phyloP scores from a whole-genome alignment of 2,329 filamentous ascomycete genomes.

The Rasamsonia emersonii region DNA sequence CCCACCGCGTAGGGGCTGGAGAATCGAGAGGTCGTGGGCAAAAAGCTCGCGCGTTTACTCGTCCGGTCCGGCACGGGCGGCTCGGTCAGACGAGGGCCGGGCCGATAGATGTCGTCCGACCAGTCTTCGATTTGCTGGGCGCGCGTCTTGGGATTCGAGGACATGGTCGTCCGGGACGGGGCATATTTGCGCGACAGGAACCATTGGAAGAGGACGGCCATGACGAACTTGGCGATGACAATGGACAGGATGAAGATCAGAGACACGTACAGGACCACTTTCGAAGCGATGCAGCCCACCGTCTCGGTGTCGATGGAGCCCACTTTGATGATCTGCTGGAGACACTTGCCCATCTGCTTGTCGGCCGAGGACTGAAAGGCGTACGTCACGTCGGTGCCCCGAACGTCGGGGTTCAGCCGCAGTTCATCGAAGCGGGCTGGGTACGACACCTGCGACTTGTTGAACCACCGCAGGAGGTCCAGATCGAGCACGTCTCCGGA shows the following conservation, averaged over 20 bases:
- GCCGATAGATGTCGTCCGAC: conserved; percentile 94
- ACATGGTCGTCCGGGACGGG: conserved; percentile 75
- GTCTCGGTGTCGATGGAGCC: conserved; percentile 93
- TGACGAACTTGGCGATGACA: conserved; percentile 74
- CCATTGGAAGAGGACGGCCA: conserved; percentile 92
- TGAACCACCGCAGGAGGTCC: conserved; percentile 83
- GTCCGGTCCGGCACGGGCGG: conserved; percentile 60
- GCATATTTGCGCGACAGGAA: conserved; percentile 83
- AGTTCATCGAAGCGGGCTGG: conserved; percentile 74
- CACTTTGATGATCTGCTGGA: conserved; percentile 91
- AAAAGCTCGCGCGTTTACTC: conserved; percentile 77
- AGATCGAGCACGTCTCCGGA: conserved; percentile 89
- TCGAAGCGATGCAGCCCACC: conserved; percentile 92
- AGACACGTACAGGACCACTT: conserved; percentile 92
- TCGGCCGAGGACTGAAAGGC: conserved; percentile 71
- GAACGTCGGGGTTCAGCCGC: conserved; percentile 60
- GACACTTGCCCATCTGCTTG: conserved; percentile 75
- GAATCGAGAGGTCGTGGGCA: conserved; percentile 91
- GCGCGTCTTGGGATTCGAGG: conserved; percentile 70
- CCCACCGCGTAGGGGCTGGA: conserved; percentile 81
- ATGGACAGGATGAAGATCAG: conserved; percentile 86
- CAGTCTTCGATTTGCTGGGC: conserved; percentile 95
- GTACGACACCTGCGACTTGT: conserved; percentile 66
- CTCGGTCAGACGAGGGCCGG: conserved; percentile 73
- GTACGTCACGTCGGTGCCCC: conserved; percentile 81